These are phyloP conservation scores for Monosporascus sp. DNA, from an alignment of 2,329 filamentous ascomycete genomes.

Conservation along the genomic window DNA sequence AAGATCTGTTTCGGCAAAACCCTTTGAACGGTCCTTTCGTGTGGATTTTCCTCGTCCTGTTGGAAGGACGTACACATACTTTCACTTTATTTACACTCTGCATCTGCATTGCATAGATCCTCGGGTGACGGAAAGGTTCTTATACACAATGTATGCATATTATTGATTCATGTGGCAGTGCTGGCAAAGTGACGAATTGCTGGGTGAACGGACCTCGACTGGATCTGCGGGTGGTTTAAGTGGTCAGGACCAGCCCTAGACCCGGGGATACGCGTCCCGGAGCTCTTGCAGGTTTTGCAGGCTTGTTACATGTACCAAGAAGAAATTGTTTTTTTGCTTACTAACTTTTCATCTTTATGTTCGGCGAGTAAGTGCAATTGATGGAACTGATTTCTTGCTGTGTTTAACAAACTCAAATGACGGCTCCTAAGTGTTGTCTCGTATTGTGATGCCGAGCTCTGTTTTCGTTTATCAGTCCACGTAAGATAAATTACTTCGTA, in stretches of 20 bases:
- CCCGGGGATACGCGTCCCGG: neutral
- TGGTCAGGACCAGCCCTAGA: neutral
- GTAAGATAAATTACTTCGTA: too few relatives aligned
- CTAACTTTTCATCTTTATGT: too few relatives aligned
- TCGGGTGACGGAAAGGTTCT: neutral
- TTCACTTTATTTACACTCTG: neutral
- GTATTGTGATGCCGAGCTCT: neutral
- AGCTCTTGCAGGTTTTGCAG: neutral
- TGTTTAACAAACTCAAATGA: too few relatives aligned
- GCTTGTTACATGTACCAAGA: too few relatives aligned
- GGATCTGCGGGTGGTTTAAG: too few relatives aligned
- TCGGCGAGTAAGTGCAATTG: too few relatives aligned
- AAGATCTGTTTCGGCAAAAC: neutral
- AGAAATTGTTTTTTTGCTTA: too few relatives aligned
- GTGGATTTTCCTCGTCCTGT: neutral
- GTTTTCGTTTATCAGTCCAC: neutral
- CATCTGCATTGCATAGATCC: neutral
- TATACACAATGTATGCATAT: neutral
- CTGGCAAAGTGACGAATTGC: neutral
- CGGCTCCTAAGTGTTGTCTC: neutral
- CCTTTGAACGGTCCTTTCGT: neutral
- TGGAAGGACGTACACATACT: neutral
- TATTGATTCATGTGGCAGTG: neutral
- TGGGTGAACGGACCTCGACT: neutral
- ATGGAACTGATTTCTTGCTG: too few relatives aligned